These are phyloP conservation scores for Phytophthora pini DNA, from an alignment of 352 stramenopile genomes.

Conservation along the genomic window DNA sequence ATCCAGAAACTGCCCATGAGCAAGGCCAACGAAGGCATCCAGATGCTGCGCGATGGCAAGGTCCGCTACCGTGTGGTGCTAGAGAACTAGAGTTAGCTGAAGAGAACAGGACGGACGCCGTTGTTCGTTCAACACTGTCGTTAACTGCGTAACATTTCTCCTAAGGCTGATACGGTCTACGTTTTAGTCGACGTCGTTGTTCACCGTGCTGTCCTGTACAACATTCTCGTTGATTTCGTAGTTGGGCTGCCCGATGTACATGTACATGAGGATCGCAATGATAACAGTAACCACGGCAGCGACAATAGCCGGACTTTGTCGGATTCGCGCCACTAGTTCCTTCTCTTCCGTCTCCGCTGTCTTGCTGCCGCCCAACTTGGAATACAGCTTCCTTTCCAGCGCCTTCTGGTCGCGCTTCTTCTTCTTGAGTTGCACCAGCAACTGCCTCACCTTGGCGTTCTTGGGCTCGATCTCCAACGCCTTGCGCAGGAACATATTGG, in stretches of 20 bases:
- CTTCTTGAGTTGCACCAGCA: conserved; percentile 69
- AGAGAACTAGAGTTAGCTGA: conserved; percentile 35
- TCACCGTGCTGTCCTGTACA: not conserved
- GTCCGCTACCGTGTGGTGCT: conserved; percentile 59
- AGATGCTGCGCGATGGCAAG: conserved; percentile 46
- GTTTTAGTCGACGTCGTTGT: conserved; percentile 10
- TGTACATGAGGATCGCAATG: conserved; percentile 67
- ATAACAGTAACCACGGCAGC: conserved; percentile 50
- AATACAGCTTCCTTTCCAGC: conserved; percentile 69
- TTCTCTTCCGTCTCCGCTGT: conserved; percentile 5
- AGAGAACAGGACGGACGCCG: too few relatives aligned
- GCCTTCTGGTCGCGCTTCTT: conserved; percentile 72
- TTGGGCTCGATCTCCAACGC: conserved; percentile 71
- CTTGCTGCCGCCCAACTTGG: conserved; percentile 58
- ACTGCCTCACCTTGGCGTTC: conserved; percentile 69
- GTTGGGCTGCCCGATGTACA: conserved; percentile 65
- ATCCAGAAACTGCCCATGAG: conserved; percentile 62
- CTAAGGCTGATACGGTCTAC: not conserved
- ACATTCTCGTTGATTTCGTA: conserved; percentile 36
- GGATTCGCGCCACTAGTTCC: conserved; percentile 31
- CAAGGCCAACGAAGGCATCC: conserved; percentile 50
- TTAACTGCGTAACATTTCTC: conserved; percentile 3
- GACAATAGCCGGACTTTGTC: conserved; percentile 48
- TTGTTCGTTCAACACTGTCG: not conserved
- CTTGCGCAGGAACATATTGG: conserved; percentile 61